Evolutionary conservation across 179 eudicot species (phyloP).

Genomic region (Beta lomatogona): DNA sequence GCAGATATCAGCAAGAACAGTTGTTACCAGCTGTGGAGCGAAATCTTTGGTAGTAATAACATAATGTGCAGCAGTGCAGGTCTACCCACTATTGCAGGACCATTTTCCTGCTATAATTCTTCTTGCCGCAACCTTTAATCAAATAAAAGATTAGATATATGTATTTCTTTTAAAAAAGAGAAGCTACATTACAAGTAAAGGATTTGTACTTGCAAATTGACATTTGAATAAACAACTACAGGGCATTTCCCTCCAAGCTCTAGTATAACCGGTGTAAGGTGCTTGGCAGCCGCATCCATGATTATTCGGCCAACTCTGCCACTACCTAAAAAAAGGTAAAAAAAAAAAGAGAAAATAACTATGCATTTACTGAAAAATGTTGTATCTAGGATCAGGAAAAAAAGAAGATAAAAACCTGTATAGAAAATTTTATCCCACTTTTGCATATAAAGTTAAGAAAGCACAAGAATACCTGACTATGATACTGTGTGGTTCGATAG

Average conservation of each 20-base stretch:
- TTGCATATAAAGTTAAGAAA: conserved; percentile 29
- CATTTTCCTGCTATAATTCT: conserved; percentile 85
- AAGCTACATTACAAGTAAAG: background rate
- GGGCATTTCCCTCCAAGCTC: too few relatives aligned
- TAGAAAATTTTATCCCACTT: conserved; percentile 96
- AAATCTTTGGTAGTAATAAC: conserved; percentile 34
- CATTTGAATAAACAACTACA: too few relatives aligned
- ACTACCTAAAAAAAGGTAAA: too few relatives aligned
- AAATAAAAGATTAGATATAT: background rate
- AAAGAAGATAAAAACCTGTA: conserved; percentile 51
- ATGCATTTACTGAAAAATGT: background rate
- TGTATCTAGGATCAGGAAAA: background rate
- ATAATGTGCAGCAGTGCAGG: conserved; percentile 69
- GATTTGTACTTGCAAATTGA: too few relatives aligned
- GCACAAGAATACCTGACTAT: too few relatives aligned
- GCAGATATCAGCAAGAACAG: background rate
- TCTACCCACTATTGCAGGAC: conserved; percentile 83
- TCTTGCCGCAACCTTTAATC: conserved; percentile 62
- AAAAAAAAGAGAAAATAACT: background rate
- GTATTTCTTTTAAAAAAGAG: background rate
- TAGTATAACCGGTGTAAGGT: too few relatives aligned
- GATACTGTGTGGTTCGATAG: too few relatives aligned
- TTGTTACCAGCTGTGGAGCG: conserved; percentile 68
- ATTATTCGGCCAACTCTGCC: too few relatives aligned
- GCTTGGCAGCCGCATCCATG: too few relatives aligned